Conservation (phyloP, 495 filamentous ascomycete genomes). For the Aspergillus cavernicola region DNA sequence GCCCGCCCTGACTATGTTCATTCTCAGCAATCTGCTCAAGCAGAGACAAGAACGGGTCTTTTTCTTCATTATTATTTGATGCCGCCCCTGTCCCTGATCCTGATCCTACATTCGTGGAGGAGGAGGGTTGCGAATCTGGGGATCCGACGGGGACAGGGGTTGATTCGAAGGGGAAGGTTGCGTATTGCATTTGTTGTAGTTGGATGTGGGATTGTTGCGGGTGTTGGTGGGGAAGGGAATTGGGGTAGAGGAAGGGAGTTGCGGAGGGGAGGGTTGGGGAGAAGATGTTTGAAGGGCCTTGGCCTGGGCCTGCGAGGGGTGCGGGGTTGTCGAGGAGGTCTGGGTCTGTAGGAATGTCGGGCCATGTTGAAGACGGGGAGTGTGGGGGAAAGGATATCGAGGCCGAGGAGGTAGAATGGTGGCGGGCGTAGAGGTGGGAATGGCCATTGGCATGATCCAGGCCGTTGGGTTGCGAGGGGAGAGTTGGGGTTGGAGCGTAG, state of each 20-base stretch:
- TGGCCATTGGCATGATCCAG: background rate
- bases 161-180: slow-evolving; percentile 43
- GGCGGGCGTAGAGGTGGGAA: background rate
- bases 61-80: no score
- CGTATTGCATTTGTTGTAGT: slow-evolving; percentile 35
- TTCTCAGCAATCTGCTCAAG: slow-evolving; percentile 79
- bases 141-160: slow-evolving; percentile 25
- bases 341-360: slow-evolving; percentile 15
- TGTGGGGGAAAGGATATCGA: slow-evolving; percentile 16
- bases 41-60: slow-evolving; percentile 74
- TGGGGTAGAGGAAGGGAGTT: background rate
- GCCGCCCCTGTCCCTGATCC: slow-evolving; percentile 27
- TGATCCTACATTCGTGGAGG: slow-evolving; percentile 3
- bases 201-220: background rate
- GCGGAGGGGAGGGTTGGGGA: background rate
- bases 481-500: slow-evolving; percentile 19
- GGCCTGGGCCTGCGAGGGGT: background rate
- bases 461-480: slow-evolving; percentile 25
- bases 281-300: background rate
- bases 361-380: slow-evolving; percentile 11
- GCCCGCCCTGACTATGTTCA: slow-evolving; percentile 56
- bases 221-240: slow-evolving; percentile 18
- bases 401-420: background rate
- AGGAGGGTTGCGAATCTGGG: slow-evolving; percentile 36
- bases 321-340: slow-evolving; percentile 7